A percentile compares a stretch with the other conserved stretches of the same genome.
phyloP scores from a whole-genome alignment of 108 stramenopile species.

The Chaetoceros tenuissimus region DNA sequence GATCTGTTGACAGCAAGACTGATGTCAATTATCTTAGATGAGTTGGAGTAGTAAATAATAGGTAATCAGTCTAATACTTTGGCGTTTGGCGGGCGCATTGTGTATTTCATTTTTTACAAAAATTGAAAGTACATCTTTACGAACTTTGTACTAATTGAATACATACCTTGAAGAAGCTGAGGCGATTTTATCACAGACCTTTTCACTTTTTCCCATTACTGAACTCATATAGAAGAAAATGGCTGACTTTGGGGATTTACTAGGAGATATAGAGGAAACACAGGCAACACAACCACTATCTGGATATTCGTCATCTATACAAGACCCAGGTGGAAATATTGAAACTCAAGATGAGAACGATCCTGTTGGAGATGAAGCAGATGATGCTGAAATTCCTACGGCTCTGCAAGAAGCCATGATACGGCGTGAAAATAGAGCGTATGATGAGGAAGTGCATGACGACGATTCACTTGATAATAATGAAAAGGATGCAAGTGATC shows the following conservation, averaged over 20 bases:
- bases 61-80: too few species aligned
- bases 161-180: too few species aligned
- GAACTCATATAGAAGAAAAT: too few species aligned
- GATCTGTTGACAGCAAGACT: too few species aligned
- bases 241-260: constrained; percentile 35
- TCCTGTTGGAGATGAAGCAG: constrained; percentile 6
- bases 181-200: too few species aligned
- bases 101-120: too few species aligned
- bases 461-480: constrained; percentile 6
- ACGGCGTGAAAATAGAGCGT: constrained; percentile 3
- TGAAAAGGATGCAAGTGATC: constrained; percentile 8
- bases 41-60: too few species aligned
- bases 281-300: not conserved
- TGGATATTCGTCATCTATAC: not conserved
- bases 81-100: too few species aligned
- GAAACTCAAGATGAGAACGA: constrained; percentile 6
- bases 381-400: constrained; percentile 5
- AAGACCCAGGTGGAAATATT: constrained; percentile 4
- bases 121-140: too few species aligned
- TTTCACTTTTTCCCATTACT: too few species aligned
- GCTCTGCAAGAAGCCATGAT: constrained; percentile 12
- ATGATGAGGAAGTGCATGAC: not conserved
- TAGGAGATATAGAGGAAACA: constrained; percentile 27
- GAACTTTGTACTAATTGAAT: too few species aligned
- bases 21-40: too few species aligned